Evolutionary conservation across 208 protist genomes (phyloP).

Genomic region (Acanthamoeba triangularis): DNA sequence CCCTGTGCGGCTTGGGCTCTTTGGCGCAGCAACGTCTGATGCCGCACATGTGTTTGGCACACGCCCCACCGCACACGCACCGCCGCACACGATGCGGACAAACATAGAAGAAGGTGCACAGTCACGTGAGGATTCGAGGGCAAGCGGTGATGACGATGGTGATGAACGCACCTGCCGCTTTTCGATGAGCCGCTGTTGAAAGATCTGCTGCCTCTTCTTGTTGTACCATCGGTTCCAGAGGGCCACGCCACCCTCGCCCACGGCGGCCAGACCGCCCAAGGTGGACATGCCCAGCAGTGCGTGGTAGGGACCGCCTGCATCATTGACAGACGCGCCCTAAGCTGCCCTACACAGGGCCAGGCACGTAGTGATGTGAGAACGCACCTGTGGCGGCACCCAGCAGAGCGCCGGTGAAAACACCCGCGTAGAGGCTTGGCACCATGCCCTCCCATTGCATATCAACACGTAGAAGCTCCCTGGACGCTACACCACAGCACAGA

Average conservation of each 20-base stretch:
- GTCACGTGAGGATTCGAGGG: no score
- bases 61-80: no score
- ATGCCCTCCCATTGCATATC: slow-evolving; percentile 46
- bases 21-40: neutral
- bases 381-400: neutral
- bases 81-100: neutral
- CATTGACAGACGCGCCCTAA: neutral
- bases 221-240: neutral
- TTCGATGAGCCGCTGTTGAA: neutral
- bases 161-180: neutral
- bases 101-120: no score
- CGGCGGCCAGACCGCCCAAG: neutral
- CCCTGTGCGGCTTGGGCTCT: neutral
- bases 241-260: neutral
- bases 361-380: neutral
- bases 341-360: no score
- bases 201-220: neutral
- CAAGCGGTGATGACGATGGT: neutral
- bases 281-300: neutral
- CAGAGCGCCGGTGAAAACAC: neutral
- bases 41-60: neutral
- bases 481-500: neutral
- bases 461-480: neutral
- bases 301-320: neutral
- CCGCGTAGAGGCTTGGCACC: neutral